Conservation (phyloP, 2,329 filamentous ascomycete genomes). For the Chaetomium olivaceum region DNA sequence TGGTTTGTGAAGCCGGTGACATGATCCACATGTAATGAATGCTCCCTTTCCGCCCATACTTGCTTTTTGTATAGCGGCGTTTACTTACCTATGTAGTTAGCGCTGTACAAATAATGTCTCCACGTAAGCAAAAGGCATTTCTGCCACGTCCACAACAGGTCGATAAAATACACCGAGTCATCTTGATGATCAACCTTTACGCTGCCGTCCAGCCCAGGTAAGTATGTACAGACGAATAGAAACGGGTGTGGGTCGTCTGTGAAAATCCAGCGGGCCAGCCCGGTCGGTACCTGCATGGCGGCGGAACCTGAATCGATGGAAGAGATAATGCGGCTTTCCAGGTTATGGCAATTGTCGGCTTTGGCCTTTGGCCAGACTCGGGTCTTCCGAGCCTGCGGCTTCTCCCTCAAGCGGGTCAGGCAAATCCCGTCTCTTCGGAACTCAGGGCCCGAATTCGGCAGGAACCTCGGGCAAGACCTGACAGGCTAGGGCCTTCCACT, state of each 20-base stretch:
- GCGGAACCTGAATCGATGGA: not conserved
- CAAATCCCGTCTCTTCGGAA: not conserved
- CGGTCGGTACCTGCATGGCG: conserved; percentile 18
- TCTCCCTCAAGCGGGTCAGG: not conserved
- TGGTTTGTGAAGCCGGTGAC: not conserved
- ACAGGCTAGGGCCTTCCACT: not conserved
- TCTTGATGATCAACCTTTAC: not conserved
- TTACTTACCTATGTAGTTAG: too few relatives aligned
- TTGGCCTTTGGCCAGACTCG: conserved; percentile 18
- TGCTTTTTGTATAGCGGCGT: not conserved
- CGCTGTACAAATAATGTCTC: not conserved
- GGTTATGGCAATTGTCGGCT: conserved; percentile 30
- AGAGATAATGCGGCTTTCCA: not conserved
- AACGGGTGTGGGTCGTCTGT: not conserved
- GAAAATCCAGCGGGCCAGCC: conserved; percentile 12
- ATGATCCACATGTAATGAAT: not conserved
- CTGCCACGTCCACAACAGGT: not conserved
- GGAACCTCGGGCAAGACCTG: not conserved
- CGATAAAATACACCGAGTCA: not conserved
- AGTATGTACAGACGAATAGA: too few relatives aligned
- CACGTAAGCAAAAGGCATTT: not conserved
- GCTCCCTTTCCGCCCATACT: not conserved
- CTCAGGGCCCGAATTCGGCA: not conserved
- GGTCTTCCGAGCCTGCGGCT: not conserved
- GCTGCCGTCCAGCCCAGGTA: too few relatives aligned